A percentile compares a stretch with the other conserved stretches of the same genome.
phyloP scores from a whole-genome alignment of 2,329 filamentous ascomycete species.

The Claviceps sp. region DNA sequence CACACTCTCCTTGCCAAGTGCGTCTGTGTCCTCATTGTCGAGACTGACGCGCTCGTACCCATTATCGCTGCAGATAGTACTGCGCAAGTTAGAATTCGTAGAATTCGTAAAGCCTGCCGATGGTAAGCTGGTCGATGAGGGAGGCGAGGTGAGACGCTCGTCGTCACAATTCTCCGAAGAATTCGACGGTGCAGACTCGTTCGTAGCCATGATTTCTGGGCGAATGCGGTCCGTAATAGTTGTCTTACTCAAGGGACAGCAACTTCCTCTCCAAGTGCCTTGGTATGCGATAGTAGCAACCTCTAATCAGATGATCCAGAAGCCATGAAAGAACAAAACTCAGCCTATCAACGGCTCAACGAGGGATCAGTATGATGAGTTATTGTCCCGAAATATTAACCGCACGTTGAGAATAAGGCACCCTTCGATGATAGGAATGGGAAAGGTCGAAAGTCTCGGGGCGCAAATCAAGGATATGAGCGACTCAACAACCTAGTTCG shows the following conservation, averaged over 20 bases:
- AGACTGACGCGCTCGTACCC: neutral
- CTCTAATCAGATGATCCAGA: too few species aligned
- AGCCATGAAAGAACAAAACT: too few species aligned
- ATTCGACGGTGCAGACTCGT: neutral
- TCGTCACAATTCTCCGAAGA: neutral
- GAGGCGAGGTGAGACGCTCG: neutral
- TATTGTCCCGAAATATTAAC: too few species aligned
- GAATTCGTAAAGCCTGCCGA: neutral
- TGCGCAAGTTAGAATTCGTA: neutral
- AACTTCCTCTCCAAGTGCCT: neutral
- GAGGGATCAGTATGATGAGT: too few species aligned
- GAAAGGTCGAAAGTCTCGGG: too few species aligned
- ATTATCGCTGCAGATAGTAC: neutral
- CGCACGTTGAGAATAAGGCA: too few species aligned
- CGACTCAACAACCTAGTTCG: neutral
- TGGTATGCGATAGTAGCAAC: neutral
- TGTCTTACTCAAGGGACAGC: neutral
- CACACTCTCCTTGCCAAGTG: neutral
- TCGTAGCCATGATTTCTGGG: neutral
- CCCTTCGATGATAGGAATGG: too few species aligned
- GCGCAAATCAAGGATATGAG: neutral
- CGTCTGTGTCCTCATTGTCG: neutral
- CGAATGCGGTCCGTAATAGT: neutral
- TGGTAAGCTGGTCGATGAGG: neutral
- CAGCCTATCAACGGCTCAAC: too few species aligned